These are phyloP conservation scores for Saccharum hybrid DNA, from an alignment of 202 grass and related monocot genomes.

Conservation along the genomic window DNA sequence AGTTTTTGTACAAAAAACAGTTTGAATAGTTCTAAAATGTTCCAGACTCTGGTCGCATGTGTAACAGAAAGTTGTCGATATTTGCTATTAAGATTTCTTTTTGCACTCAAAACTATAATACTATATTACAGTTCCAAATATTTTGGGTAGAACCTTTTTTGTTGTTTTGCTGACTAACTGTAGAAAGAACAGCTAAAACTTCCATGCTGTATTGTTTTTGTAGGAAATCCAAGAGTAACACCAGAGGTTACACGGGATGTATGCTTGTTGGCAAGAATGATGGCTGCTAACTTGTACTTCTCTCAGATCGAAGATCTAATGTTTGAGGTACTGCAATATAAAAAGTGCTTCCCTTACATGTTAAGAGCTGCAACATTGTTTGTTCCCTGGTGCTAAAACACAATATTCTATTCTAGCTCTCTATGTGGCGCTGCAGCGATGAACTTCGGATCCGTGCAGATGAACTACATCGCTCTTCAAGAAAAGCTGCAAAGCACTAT, in stretches of 20 bases:
- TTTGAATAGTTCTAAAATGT: neutral
- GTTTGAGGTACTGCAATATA: constrained; percentile 79
- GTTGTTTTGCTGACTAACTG: constrained; percentile 21
- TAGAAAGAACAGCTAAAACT: constrained; percentile 30
- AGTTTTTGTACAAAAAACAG: neutral
- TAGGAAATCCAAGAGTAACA: constrained; percentile 98
- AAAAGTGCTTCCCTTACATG: neutral
- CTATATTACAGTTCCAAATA: neutral
- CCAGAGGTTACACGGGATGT: constrained; percentile 98
- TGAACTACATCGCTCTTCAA: constrained; percentile 62
- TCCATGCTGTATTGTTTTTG: constrained; percentile 37
- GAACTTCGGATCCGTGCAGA: constrained; percentile 72
- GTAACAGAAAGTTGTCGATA: neutral
- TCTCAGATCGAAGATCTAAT: constrained; percentile 98
- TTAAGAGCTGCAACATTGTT: constrained; percentile 9
- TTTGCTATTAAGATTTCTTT: neutral
- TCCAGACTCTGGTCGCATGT: neutral
- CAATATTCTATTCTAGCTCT: constrained; percentile 65
- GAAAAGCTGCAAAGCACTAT: constrained; percentile 79
- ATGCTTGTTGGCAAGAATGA: constrained; percentile 96
- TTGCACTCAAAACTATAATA: constrained; percentile 4
- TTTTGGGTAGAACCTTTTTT: constrained; percentile 17
- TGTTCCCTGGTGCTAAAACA: constrained; percentile 22
- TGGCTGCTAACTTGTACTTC: constrained; percentile 96
- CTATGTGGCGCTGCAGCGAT: constrained; percentile 93